phyloP scores from a whole-genome alignment of 2,329 filamentous ascomycete genomes.

The Neofusicoccum parvum region DNA sequence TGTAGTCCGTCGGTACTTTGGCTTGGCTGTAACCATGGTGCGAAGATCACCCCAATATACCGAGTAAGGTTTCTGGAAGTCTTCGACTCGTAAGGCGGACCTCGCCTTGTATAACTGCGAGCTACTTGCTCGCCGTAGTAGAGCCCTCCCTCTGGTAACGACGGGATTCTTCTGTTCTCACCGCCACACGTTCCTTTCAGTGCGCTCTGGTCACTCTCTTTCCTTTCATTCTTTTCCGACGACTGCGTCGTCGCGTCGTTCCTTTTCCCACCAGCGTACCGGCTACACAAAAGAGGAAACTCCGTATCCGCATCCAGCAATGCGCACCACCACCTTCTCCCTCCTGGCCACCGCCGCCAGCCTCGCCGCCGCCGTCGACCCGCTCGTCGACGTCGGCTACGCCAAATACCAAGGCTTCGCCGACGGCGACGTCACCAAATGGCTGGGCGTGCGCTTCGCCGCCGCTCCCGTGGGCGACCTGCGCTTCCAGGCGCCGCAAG shows the following conservation, averaged over 20 bases:
- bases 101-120: background rate
- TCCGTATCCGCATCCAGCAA: background rate
- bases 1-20: background rate
- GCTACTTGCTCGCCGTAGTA: background rate
- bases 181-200: background rate
- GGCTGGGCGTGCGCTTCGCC: slow-evolving; percentile 67
- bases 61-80: background rate
- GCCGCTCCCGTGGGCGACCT: slow-evolving; percentile 55
- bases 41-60: background rate
- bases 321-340: background rate
- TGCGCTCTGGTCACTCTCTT: background rate
- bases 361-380: slow-evolving; percentile 33
- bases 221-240: background rate
- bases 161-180: background rate
- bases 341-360: background rate
- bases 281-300: too few species aligned
- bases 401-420: slow-evolving; percentile 63
- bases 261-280: background rate
- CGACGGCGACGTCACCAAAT: slow-evolving; percentile 64
- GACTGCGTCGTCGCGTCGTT: background rate
- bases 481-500: slow-evolving; percentile 53
- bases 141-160: background rate
- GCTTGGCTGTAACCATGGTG: slow-evolving; percentile 14
- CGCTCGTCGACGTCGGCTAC: slow-evolving; percentile 65
- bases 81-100: too few species aligned